A percentile compares a stretch with the other conserved stretches of the same genome.
Evolutionary conservation across 1,284 basidiomycete genomes (phyloP).

Genomic region (Pseudozyma sp.): DNA sequence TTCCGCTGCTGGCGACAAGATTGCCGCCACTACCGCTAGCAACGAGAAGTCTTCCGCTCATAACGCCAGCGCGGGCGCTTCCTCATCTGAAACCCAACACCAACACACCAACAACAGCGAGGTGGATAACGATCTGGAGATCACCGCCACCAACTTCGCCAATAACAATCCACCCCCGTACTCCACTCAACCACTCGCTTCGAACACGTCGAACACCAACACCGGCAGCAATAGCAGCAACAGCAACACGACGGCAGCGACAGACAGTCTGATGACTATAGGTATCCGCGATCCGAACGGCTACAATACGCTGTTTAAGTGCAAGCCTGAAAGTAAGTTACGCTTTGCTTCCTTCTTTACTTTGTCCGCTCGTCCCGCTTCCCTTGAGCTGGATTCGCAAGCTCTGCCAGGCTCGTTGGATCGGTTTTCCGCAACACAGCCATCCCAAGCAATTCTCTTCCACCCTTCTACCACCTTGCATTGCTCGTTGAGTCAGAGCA

Average conservation of each 20-base stretch:
- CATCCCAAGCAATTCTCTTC: no score
- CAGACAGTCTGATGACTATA: not conserved
- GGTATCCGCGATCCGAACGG: constrained; percentile 22
- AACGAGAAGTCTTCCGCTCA: no score
- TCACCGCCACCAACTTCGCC: not conserved
- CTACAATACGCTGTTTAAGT: constrained; percentile 6
- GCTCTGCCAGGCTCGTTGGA: no score
- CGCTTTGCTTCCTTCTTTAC: not conserved
- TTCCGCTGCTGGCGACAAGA: not conserved
- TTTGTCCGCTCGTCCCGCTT: not conserved
- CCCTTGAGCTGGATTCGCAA: no score
- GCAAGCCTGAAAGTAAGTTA: constrained; percentile 22
- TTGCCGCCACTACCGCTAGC: not conserved
- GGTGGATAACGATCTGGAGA: constrained; percentile 10
- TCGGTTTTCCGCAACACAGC: no score
- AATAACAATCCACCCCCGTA: not conserved
- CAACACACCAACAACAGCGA: not conserved
- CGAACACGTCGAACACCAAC: no score
- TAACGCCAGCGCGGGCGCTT: no score
- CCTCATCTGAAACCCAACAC: no score
- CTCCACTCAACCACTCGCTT: not conserved
- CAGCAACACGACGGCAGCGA: no score
- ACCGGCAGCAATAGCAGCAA: no score
- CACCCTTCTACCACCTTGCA: no score
- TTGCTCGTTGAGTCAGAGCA: no score